These are phyloP conservation scores for Aspergillus wentii DNA, from an alignment of 495 filamentous ascomycete genomes.

Conservation along the genomic window DNA sequence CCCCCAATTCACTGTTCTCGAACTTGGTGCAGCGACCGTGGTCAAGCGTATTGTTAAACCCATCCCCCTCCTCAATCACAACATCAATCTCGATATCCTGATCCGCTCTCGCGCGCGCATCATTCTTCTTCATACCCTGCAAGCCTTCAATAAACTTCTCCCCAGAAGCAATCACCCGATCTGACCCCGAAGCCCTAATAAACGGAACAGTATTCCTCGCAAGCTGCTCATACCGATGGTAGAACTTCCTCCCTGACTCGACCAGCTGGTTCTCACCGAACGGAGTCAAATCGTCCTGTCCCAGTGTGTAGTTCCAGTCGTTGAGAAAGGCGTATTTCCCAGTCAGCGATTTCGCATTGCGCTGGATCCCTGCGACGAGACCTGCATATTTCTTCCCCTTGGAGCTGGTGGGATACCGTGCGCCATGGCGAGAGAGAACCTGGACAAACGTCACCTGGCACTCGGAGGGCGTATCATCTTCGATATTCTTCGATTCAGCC, in stretches of 20 bases:
- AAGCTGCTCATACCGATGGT: conserved; percentile 60
- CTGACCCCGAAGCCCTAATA: conserved; percentile 62
- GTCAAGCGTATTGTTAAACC: conserved; percentile 72
- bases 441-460: conserved; percentile 77
- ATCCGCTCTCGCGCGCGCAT: conserved; percentile 25
- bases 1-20: conserved; percentile 39
- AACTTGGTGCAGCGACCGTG: conserved; percentile 65
- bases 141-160: conserved; percentile 69
- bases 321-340: conserved; percentile 60
- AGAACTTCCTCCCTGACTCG: conserved; percentile 69
- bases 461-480: conserved; percentile 47
- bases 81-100: conserved; percentile 54
- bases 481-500: conserved; percentile 52
- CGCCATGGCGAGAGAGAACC: conserved; percentile 78
- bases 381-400: conserved; percentile 55
- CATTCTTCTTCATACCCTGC: conserved; percentile 47
- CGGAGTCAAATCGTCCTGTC: conserved; percentile 65
- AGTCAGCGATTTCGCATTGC: conserved; percentile 47
- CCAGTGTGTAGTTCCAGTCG: conserved; percentile 66
- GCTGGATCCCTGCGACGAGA: conserved; percentile 58
- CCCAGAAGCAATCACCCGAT: conserved; percentile 70
- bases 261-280: conserved; percentile 72
- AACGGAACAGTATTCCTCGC: conserved; percentile 56
- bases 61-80: conserved; percentile 56
- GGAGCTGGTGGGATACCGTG: conserved; percentile 64